Percentiles rank a stretch among this genome's conserved stretches.
Evolutionary conservation across 2,329 filamentous ascomycete species (phyloP).

Genomic region (Davidsoniella neocaledoniae): DNA sequence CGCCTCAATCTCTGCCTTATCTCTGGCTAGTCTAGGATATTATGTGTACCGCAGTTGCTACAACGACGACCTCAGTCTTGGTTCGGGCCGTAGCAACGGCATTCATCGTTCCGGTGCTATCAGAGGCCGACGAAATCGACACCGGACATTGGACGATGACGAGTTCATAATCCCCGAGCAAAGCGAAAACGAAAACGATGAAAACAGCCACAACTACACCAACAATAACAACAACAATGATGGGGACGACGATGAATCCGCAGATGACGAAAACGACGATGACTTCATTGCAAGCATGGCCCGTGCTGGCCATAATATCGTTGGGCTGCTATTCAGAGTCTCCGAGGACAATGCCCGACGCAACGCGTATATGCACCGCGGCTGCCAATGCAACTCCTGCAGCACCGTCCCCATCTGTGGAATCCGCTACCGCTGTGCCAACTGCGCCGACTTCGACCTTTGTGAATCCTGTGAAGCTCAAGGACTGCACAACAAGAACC

Average conservation of each 20-base stretch:
- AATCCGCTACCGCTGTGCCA: slow-evolving; percentile 83
- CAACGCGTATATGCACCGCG: slow-evolving; percentile 81
- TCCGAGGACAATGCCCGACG: slow-evolving; percentile 81
- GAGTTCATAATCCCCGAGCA: not conserved
- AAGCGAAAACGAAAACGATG: not conserved
- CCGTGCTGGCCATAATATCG: slow-evolving; percentile 58
- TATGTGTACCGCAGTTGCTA: slow-evolving; percentile 18
- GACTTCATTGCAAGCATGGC: slow-evolving; percentile 29
- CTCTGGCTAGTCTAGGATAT: slow-evolving; percentile 40
- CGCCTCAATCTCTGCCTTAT: slow-evolving; percentile 36
- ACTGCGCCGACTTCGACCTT: slow-evolving; percentile 90
- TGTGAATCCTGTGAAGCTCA: slow-evolving; percentile 84
- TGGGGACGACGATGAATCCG: slow-evolving; percentile 20
- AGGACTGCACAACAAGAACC: slow-evolving; percentile 66
- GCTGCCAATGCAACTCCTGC: slow-evolving; percentile 83
- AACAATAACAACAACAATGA: slow-evolving; percentile 19
- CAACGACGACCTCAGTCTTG: slow-evolving; percentile 8
- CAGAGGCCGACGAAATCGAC: slow-evolving; percentile 29
- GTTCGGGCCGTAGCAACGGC: slow-evolving; percentile 16
- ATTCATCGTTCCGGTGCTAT: slow-evolving; percentile 53
- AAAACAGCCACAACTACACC: not conserved
- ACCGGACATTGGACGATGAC: slow-evolving; percentile 3
- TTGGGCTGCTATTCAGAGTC: slow-evolving; percentile 75
- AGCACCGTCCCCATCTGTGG: slow-evolving; percentile 78
- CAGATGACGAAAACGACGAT: slow-evolving; percentile 23